A percentile compares a stretch with the other conserved stretches of the same genome.
Evolutionary conservation across 73 alveolate genomes (phyloP).

Genomic region (Loxodes magnus): DNA sequence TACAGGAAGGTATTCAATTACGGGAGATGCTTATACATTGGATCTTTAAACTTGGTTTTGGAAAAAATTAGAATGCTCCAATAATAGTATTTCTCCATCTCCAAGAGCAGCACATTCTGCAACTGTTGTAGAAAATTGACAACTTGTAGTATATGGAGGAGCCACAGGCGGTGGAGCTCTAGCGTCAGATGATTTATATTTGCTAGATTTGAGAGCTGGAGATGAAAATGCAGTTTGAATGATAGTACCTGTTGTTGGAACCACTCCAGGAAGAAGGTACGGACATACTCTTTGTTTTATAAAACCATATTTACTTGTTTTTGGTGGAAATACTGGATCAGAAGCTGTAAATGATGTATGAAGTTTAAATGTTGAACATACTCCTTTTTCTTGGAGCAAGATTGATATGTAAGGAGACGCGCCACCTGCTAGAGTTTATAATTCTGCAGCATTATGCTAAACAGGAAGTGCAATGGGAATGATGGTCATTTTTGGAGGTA

Average conservation of each 20-base stretch:
- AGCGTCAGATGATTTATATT: constrained; percentile 92
- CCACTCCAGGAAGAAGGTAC: constrained; percentile 93
- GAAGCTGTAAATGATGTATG: constrained; percentile 94
- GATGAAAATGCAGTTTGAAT: constrained; percentile 88
- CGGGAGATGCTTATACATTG: constrained; percentile 85
- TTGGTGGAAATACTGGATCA: constrained; percentile 91
- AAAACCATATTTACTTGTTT: constrained; percentile 80
- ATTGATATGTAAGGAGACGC: constrained; percentile 56
- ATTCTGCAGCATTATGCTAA: constrained; percentile 75
- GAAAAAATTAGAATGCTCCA: constrained; percentile 85
- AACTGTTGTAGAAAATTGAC: constrained; percentile 72
- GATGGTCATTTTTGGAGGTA: constrained; percentile 91
- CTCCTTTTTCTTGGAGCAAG: constrained; percentile 88
- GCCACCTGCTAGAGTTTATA: constrained; percentile 88
- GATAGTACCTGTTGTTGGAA: constrained; percentile 88
- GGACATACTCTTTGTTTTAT: constrained; percentile 83
- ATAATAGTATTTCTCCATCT: constrained; percentile 81
- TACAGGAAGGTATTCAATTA: constrained; percentile 86
- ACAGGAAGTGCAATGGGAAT: constrained; percentile 90
- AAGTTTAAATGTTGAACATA: constrained; percentile 76
- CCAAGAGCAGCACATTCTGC: constrained; percentile 98
- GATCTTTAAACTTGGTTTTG: constrained; percentile 63
- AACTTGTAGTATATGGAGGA: constrained; percentile 93
- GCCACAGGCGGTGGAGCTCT: constrained; percentile 97
- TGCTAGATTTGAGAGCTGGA: constrained; percentile 79